Evolutionary conservation across 371 early-diverging fungal genomes (phyloP).

Genomic region (Mucor velutinosus): DNA sequence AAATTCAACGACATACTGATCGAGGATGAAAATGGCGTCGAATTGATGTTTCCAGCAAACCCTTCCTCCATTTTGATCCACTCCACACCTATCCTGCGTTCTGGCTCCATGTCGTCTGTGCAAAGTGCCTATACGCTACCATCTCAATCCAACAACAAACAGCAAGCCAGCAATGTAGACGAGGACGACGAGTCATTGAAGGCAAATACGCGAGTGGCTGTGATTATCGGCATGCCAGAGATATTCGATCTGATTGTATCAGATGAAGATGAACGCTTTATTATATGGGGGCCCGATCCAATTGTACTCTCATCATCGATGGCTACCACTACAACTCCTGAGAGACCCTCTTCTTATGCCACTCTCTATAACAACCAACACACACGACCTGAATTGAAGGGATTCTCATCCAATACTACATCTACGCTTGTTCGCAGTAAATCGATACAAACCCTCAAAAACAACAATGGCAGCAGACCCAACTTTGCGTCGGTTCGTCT

Average conservation of each 20-base stretch:
- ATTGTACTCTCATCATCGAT: slow-evolving; percentile 38
- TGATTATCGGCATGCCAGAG: slow-evolving; percentile 37
- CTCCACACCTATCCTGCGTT: slow-evolving; percentile 16
- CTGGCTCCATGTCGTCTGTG: slow-evolving; percentile 15
- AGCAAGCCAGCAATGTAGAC: background rate
- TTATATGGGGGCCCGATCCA: slow-evolving; percentile 59
- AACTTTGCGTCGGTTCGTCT: slow-evolving; percentile 17
- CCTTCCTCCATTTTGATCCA: slow-evolving; percentile 35
- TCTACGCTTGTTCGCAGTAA: slow-evolving; percentile 8
- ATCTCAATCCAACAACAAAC: slow-evolving; percentile 2
- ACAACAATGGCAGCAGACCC: background rate
- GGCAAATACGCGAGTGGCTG: background rate
- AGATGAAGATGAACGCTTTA: slow-evolving; percentile 59
- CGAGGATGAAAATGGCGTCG: slow-evolving; percentile 18
- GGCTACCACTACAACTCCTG: slow-evolving; percentile 31
- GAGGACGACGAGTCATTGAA: background rate
- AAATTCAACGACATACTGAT: slow-evolving; percentile 33
- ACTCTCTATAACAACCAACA: slow-evolving; percentile 24
- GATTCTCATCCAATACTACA: slow-evolving; percentile 44
- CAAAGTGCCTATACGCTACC: slow-evolving; percentile 6
- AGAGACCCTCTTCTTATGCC: slow-evolving; percentile 26
- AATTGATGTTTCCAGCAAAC: slow-evolving; percentile 29
- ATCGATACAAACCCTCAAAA: slow-evolving; percentile 10
- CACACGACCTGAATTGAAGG: slow-evolving; percentile 24
- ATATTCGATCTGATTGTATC: slow-evolving; percentile 55